phyloP scores from a whole-genome alignment of 2,329 filamentous ascomycete genomes.

The Dothideomycetes sp. region DNA sequence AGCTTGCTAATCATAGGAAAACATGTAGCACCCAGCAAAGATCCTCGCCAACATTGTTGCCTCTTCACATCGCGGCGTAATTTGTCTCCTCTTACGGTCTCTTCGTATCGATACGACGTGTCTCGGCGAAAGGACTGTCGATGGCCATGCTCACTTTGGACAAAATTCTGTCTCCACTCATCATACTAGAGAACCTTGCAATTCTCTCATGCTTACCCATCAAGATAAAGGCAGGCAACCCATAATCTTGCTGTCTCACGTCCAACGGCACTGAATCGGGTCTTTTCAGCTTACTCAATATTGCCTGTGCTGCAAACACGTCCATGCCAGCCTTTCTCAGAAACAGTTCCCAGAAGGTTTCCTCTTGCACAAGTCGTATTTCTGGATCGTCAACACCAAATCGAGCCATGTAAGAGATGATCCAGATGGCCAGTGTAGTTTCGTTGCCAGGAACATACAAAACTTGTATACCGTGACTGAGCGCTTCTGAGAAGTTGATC shows the following conservation, averaged over 20 bases:
- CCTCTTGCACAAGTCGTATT: slow-evolving; percentile 34
- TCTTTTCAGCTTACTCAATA: slow-evolving; percentile 43
- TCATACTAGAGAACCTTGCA: slow-evolving; percentile 39
- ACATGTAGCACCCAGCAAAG: too few species aligned
- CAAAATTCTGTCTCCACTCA: slow-evolving; percentile 49
- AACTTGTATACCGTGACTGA: slow-evolving; percentile 31
- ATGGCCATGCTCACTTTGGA: slow-evolving; percentile 42
- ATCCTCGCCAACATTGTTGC: too few species aligned
- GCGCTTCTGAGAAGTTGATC: slow-evolving; percentile 35
- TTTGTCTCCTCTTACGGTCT: too few species aligned
- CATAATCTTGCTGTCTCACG: slow-evolving; percentile 26
- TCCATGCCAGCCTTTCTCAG: slow-evolving; percentile 59
- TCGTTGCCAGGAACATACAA: slow-evolving; percentile 36
- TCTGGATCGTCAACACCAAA: slow-evolving; percentile 24
- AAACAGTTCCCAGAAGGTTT: slow-evolving; percentile 60
- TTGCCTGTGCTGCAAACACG: slow-evolving; percentile 58
- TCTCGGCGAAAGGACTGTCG: slow-evolving; percentile 34
- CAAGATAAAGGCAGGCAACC: slow-evolving; percentile 46
- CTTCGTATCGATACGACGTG: too few species aligned
- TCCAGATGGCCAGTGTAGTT: slow-evolving; percentile 26
- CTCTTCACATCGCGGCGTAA: too few species aligned
- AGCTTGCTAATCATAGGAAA: too few species aligned
- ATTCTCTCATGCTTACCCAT: slow-evolving; percentile 47
- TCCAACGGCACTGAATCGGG: not conserved
- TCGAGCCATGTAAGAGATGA: slow-evolving; percentile 26